Evolutionary conservation across 208 protist genomes (phyloP), one percentile per base, ranked within the genome.

Genomic region (Crithidia acanthocephali): DNA sequence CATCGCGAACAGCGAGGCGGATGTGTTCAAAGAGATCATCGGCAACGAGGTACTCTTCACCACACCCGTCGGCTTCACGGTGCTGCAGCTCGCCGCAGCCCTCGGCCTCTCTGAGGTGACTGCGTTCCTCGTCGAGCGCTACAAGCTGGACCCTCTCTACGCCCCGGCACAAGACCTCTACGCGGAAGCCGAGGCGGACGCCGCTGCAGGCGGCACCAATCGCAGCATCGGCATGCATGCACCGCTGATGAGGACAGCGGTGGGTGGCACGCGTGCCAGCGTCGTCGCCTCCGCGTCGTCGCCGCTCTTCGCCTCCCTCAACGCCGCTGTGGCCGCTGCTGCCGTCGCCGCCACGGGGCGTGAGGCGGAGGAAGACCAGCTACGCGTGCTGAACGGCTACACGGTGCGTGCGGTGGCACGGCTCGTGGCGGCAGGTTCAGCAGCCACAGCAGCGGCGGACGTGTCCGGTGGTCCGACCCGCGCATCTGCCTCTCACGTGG

Each of bases 41-140:
- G 72, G 72, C 20, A 83, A 59, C 40, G 80, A 94, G 59, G 72
- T 72, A 9, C 64, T 77, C 56, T 81, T 91, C 28, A 85, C 78
- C 9, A 86, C 84, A 11, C 84, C 85, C 40, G 83, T 90, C 68
- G 84, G 84, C 32, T 92, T 85, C 67, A 87, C 90, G 0, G 77
- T 80, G 8, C 69, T 95, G 62, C 90, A 95, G 68, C 78, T 95
- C 13, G 80, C 83, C 25, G 79, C 85, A 20, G 75, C 83, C 2
- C 70, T 95, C 6, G 73, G 80, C 28, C 64, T 93, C 28, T 20
- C 83, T 1, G 57, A 76, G 28, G 76, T 95, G 22, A 83, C 80
- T 28, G 55, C 74, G 15, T 93, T 83, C 57, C 72, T 95, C 23
- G 45, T 88, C 47, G 57, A 71, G 35, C 64, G 75, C 15, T 90